These are phyloP conservation scores for Penicillium sp. DNA, from an alignment of 2,329 filamentous ascomycete genomes.

Conservation along the genomic window DNA sequence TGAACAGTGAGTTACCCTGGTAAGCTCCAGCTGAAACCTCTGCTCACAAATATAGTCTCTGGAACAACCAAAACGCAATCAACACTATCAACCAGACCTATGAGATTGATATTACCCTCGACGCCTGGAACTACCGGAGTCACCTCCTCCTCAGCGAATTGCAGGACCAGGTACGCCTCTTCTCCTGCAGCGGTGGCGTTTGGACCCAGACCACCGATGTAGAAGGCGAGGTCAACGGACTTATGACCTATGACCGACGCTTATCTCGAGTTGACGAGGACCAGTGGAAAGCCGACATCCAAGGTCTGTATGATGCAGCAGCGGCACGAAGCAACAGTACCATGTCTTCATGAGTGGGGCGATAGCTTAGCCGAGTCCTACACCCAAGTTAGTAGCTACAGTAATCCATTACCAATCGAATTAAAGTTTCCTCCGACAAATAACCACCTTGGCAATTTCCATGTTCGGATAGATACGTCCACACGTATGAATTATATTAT, in stretches of 20 bases:
- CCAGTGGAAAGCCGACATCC: slow-evolving; percentile 63
- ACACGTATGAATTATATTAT: not conserved
- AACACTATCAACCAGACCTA: slow-evolving; percentile 66
- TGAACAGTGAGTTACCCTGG: slow-evolving; percentile 53
- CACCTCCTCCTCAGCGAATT: slow-evolving; percentile 53
- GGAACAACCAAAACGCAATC: slow-evolving; percentile 63
- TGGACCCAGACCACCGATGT: slow-evolving; percentile 77
- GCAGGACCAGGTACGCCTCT: slow-evolving; percentile 53
- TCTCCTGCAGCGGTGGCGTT: slow-evolving; percentile 65
- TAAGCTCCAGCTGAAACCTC: not conserved
- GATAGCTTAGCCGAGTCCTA: not conserved
- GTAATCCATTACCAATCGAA: not conserved
- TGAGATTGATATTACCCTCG: slow-evolving; percentile 60
- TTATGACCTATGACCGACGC: slow-evolving; percentile 68
- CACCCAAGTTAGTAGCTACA: not conserved
- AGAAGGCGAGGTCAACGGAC: slow-evolving; percentile 72
- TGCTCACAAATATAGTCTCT: slow-evolving; percentile 49
- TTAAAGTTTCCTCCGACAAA: not conserved
- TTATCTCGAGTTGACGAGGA: slow-evolving; percentile 54
- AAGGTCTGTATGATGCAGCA: slow-evolving; percentile 61
- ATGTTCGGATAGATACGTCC: no score
- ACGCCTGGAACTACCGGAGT: slow-evolving; percentile 67
- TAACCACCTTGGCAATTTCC: no score
- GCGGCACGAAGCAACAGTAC: slow-evolving; percentile 17
- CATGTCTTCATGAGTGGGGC: not conserved